phyloP scores from a whole-genome alignment of 306 rosid species.

The Lagenaria siceraria region DNA sequence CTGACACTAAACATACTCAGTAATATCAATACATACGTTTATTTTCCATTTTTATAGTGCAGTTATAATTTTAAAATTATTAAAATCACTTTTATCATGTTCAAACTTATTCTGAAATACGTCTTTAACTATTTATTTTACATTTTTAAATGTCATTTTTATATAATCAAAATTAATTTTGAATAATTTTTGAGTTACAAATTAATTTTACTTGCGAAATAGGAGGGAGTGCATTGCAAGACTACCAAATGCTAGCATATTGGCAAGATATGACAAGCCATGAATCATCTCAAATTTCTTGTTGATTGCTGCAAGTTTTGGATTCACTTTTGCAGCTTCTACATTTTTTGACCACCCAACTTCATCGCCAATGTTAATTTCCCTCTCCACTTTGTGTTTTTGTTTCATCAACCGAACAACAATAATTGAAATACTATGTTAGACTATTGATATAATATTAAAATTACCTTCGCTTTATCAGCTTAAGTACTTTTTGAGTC shows the following conservation, averaged over 20 bases:
- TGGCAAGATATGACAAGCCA: constrained; percentile 87
- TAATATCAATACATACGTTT: background rate
- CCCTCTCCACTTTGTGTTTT: constrained; percentile 90
- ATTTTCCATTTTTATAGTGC: background rate
- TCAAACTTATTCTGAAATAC: no score
- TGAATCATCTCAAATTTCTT: constrained; percentile 98
- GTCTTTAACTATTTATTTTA: no score
- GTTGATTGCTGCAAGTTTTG: constrained; percentile 82
- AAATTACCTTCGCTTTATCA: no score
- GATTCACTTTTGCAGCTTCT: constrained; percentile 73
- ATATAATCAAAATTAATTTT: no score
- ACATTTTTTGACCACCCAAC: constrained; percentile 85
- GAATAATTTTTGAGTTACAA: constrained; percentile 24
- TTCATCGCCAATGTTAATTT: constrained; percentile 66
- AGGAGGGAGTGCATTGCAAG: constrained; percentile 98
- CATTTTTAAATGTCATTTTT: no score
- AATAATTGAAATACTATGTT: background rate
- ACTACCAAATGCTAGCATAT: constrained; percentile 81
- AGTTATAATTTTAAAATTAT: no score
- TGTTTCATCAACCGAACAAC: constrained; percentile 78
- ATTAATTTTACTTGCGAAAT: constrained; percentile 75
- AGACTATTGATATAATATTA: background rate
- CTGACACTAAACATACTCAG: background rate
- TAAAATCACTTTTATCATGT: no score
- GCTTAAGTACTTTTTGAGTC: no score